Conservation (phyloP, 495 filamentous ascomycete genomes). For the Penicillium tannophilum region DNA sequence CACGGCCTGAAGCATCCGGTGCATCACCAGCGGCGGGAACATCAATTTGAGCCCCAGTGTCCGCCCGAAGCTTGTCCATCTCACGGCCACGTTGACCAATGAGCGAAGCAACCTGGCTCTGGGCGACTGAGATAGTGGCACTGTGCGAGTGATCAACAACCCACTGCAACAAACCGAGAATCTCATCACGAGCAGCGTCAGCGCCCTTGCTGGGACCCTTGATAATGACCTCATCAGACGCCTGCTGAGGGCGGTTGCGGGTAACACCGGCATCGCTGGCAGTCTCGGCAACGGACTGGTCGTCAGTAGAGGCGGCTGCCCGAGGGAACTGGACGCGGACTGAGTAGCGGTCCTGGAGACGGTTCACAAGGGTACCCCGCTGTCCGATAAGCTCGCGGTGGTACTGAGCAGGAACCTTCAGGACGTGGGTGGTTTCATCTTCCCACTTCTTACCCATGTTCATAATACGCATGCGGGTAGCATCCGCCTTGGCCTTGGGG, state of each 20-base stretch:
- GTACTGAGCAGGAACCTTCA: constrained; percentile 87
- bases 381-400: constrained; percentile 75
- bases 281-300: constrained; percentile 66
- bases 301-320: constrained; percentile 64
- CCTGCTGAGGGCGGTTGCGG: constrained; percentile 70
- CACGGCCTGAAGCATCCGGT: constrained; percentile 61
- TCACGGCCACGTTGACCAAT: constrained; percentile 88
- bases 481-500: constrained; percentile 79
- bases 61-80: constrained; percentile 84
- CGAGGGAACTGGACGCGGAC: constrained; percentile 94
- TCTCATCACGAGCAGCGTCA: constrained; percentile 85
- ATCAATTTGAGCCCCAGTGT: constrained; percentile 84
- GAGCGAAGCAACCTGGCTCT: constrained; percentile 82
- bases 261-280: constrained; percentile 66
- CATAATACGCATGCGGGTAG: constrained; percentile 74
- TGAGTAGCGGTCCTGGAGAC: constrained; percentile 80
- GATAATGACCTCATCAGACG: constrained; percentile 85
- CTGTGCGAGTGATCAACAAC: constrained; percentile 79
- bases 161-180: constrained; percentile 83
- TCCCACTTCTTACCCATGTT: constrained; percentile 76
- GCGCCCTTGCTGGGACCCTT: constrained; percentile 89
- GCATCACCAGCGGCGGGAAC: constrained; percentile 70
- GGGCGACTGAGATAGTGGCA: constrained; percentile 79
- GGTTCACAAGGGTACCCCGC: constrained; percentile 65
- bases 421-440: constrained; percentile 79